phyloP scores from a whole-genome alignment of 139 green algal species.

The Chlamydomonas schloesseri region DNA sequence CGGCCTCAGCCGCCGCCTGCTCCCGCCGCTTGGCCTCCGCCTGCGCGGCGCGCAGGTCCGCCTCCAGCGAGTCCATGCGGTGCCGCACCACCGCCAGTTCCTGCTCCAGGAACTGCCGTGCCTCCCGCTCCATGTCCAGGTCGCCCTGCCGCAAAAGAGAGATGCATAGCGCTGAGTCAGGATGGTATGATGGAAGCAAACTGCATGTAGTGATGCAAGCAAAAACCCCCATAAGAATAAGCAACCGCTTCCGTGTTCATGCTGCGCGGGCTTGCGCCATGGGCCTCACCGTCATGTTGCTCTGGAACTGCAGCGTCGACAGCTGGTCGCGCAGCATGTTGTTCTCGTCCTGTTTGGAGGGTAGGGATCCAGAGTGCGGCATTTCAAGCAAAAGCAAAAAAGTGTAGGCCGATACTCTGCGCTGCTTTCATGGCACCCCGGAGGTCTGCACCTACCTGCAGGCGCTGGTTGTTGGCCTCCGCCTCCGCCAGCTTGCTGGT shows the following conservation, averaged over 20 bases:
- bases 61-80: neutral
- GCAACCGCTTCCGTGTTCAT: too few species aligned
- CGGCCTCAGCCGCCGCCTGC: neutral
- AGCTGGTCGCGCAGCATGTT: conserved; percentile 31
- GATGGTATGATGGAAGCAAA: too few species aligned
- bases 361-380: too few species aligned
- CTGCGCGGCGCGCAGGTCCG: neutral
- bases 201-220: too few species aligned
- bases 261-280: too few species aligned
- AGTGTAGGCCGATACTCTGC: too few species aligned
- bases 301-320: conserved; percentile 27
- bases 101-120: conserved; percentile 36
- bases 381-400: neutral
- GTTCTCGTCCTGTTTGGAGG: neutral
- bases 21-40: neutral
- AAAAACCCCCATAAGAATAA: too few species aligned
- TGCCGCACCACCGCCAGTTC: neutral
- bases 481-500: conserved; percentile 31
- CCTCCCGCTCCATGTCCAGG: conserved; percentile 39
- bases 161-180: too few species aligned
- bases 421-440: too few species aligned
- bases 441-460: conserved; percentile 8
- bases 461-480: conserved; percentile 3
- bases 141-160: conserved; percentile 3
- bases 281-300: conserved; percentile 13